Percentiles rank a stretch among this genome's conserved stretches.
phyloP scores from a whole-genome alignment of 192 early-diverging fungal genomes.

The Dimargaris cristalligena region DNA sequence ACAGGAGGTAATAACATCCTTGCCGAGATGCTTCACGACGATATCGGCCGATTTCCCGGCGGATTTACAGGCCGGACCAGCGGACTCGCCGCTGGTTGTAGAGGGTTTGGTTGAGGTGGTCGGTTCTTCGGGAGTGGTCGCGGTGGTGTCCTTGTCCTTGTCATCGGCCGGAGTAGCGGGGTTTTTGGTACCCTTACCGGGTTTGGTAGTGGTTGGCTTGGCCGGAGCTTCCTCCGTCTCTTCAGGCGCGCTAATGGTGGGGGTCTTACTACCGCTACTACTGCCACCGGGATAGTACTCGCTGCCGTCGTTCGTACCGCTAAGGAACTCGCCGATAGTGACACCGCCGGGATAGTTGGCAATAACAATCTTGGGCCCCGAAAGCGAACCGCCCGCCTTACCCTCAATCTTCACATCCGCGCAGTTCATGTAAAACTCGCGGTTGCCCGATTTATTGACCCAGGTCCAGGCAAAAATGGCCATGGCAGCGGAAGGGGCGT shows the following conservation, averaged over 20 bases:
- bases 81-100: background rate
- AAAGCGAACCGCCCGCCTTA: constrained; percentile 11
- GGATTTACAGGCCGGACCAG: background rate
- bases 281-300: background rate
- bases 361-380: constrained; percentile 13
- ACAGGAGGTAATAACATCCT: background rate
- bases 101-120: background rate
- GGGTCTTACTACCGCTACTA: background rate
- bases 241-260: background rate
- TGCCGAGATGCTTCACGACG: background rate
- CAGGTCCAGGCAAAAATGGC: constrained; percentile 30
- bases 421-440: constrained; percentile 34
- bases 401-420: constrained; percentile 25
- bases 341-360: constrained; percentile 12
- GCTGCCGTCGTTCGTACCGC: background rate
- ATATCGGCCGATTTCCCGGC: background rate
- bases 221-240: background rate
- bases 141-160: too few species aligned
- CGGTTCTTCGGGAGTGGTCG: too few species aligned
- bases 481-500: constrained; percentile 20
- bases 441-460: constrained; percentile 33
- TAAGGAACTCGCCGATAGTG: constrained; percentile 11
- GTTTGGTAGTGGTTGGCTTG: background rate
- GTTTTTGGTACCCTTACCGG: background rate
- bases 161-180: background rate